Percentiles rank a stretch among this genome's conserved stretches.
Conservation (phyloP, 2,329 filamentous ascomycete genomes). For the Colletotrichum musicola region DNA sequence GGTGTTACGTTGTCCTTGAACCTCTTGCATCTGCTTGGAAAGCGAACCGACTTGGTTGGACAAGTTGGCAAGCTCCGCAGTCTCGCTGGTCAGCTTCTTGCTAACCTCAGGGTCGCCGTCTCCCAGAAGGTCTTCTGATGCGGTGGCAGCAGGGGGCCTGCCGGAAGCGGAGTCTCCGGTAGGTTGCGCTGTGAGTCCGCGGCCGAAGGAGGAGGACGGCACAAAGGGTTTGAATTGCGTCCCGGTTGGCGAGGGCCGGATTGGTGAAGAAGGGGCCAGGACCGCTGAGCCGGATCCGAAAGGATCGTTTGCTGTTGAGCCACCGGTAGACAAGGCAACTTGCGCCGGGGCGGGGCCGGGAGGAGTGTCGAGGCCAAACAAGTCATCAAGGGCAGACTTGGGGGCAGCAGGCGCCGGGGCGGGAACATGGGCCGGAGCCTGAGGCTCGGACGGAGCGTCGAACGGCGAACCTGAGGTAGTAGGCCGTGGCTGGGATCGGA, state of each 20-base stretch:
- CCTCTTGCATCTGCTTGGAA: conserved; percentile 93
- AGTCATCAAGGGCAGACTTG: conserved; percentile 90
- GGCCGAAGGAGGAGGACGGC: conserved; percentile 92
- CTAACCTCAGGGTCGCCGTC: conserved; percentile 90
- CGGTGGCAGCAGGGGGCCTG: conserved; percentile 54
- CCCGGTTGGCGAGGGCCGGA: conserved; percentile 61
- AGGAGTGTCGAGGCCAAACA: conserved; percentile 85
- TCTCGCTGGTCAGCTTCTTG: conserved; percentile 89
- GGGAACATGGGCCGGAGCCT: conserved; percentile 36
- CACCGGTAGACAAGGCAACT: conserved; percentile 77
- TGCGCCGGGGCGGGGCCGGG: conserved; percentile 66
- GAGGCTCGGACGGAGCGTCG: conserved; percentile 55
- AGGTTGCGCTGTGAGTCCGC: conserved; percentile 80
- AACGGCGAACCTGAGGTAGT: conserved; percentile 67
- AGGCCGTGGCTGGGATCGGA: conserved; percentile 74
- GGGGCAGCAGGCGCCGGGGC: conserved; percentile 59
- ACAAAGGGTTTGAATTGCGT: conserved; percentile 88
- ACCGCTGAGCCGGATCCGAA: conserved; percentile 67
- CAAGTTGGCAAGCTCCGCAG: conserved; percentile 92
- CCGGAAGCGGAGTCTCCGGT: conserved; percentile 73
- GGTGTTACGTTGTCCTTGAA: conserved; percentile 82
- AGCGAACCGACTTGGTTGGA: conserved; percentile 95
- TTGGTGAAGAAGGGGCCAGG: conserved; percentile 65
- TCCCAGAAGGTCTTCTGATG: conserved; percentile 87
- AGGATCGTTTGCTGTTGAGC: conserved; percentile 74